Conservation (phyloP, 2,329 filamentous ascomycete genomes). For the Sporothrix inflata region DNA sequence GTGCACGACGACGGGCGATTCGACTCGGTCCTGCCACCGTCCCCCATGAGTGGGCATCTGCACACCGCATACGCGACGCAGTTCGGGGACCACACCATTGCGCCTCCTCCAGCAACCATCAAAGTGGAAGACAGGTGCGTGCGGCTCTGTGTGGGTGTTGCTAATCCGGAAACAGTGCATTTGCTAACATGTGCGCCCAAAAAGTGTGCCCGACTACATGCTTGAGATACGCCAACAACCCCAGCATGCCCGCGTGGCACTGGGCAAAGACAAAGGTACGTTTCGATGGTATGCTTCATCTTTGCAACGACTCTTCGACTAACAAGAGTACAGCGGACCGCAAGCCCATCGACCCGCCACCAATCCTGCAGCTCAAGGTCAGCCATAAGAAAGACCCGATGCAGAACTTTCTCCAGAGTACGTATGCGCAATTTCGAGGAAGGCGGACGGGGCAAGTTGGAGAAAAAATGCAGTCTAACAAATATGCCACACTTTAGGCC, state of each 20-base stretch:
- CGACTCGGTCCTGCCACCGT: conserved; percentile 22
- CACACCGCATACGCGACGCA: conserved; percentile 29
- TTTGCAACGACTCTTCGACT: neutral
- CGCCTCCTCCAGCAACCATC: conserved; percentile 24
- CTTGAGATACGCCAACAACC: conserved; percentile 65
- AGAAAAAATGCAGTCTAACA: neutral
- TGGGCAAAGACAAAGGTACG: conserved; percentile 75
- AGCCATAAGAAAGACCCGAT: conserved; percentile 50
- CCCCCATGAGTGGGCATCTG: conserved; percentile 33
- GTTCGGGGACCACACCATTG: conserved; percentile 31
- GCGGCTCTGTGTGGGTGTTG: neutral
- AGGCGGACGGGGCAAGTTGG: neutral
- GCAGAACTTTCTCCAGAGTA: conserved; percentile 61
- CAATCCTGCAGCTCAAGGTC: conserved; percentile 73
- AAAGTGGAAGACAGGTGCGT: conserved; percentile 31
- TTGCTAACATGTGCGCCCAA: neutral
- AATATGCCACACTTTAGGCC: conserved; percentile 40
- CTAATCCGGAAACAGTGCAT: neutral
- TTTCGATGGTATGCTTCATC: neutral
- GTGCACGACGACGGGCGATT: conserved; percentile 23
- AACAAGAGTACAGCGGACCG: conserved; percentile 57
- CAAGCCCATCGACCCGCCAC: conserved; percentile 86
- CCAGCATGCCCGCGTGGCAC: conserved; percentile 66
- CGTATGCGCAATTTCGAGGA: conserved; percentile 39
- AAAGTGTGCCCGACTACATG: conserved; percentile 38